These are phyloP conservation scores for Fusarium citri DNA, from an alignment of 2,329 filamentous ascomycete genomes.

Conservation along the genomic window DNA sequence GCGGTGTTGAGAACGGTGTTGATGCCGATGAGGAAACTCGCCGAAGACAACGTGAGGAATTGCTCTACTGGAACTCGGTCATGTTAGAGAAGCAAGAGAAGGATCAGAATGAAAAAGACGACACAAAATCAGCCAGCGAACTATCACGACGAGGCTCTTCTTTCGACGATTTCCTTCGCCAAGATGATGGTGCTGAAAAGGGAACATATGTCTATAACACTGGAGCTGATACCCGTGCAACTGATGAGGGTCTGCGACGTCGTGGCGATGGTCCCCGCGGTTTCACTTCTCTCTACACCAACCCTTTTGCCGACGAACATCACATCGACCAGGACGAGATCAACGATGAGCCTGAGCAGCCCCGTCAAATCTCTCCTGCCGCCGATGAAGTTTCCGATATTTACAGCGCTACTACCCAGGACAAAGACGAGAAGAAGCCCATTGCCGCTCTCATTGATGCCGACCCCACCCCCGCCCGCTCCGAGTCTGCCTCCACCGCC, in stretches of 20 bases:
- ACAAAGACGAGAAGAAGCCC: constrained; percentile 37
- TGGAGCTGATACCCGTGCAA: constrained; percentile 58
- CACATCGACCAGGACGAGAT: constrained; percentile 63
- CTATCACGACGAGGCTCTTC: constrained; percentile 52
- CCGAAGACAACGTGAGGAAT: constrained; percentile 71
- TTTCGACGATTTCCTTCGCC: constrained; percentile 70
- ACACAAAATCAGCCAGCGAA: constrained; percentile 2
- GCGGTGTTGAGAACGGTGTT: constrained; percentile 60
- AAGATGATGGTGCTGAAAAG: constrained; percentile 62
- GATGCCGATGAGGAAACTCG: constrained; percentile 72
- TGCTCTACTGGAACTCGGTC: constrained; percentile 73
- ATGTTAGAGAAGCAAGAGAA: constrained; percentile 61
- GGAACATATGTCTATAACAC: constrained; percentile 70
- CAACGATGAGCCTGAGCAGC: constrained; percentile 54
- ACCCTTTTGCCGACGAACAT: constrained; percentile 70
- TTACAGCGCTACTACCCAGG: constrained; percentile 67
- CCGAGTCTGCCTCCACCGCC: constrained; percentile 41
- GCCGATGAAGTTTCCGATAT: constrained; percentile 66
- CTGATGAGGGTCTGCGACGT: constrained; percentile 62
- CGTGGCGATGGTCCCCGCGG: constrained; percentile 60
- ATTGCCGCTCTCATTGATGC: constrained; percentile 51
- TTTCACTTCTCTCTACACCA: constrained; percentile 62
- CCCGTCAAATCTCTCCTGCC: constrained; percentile 56
- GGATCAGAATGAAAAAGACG: constrained; percentile 40
- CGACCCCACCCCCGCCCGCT: constrained; percentile 35